A percentile compares a stretch with the other conserved stretches of the same genome.
These are phyloP conservation scores for Thymus quinquecostatus DNA, from an alignment of 257 asterid genomes.

Conservation along the genomic window DNA sequence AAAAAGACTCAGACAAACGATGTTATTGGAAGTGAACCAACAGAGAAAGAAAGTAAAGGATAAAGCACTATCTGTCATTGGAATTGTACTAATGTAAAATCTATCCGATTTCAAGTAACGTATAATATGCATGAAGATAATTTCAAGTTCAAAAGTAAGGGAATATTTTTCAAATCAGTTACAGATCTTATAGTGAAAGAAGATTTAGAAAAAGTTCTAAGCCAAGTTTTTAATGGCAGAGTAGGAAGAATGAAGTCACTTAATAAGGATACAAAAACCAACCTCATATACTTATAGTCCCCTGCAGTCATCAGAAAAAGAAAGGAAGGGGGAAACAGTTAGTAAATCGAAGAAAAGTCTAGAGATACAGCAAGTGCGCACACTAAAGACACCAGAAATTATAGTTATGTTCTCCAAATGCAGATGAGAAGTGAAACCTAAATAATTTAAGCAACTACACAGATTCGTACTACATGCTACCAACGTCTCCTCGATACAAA, in stretches of 20 bases:
- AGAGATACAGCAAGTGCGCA: not conserved
- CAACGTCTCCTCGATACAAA: slow-evolving; percentile 10
- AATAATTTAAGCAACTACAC: not conserved
- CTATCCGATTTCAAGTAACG: slow-evolving; percentile 16
- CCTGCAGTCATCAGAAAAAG: slow-evolving; percentile 52
- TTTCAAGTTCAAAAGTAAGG: slow-evolving; percentile 7
- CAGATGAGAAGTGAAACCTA: not conserved
- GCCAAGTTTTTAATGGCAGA: slow-evolving; percentile 10
- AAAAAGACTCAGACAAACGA: slow-evolving; percentile 13
- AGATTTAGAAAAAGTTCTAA: not conserved
- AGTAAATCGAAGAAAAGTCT: slow-evolving; percentile 30
- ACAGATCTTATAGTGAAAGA: not conserved
- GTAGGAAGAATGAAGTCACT: slow-evolving; percentile 11
- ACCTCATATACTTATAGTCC: slow-evolving; percentile 91
- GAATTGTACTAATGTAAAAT: not conserved
- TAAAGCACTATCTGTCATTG: not conserved
- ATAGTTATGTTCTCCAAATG: not conserved
- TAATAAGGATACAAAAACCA: slow-evolving; percentile 34
- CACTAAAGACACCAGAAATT: not conserved
- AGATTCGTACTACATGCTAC: not conserved
- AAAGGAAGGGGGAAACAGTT: slow-evolving; percentile 22
- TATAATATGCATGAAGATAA: not conserved
- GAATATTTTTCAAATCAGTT: slow-evolving; percentile 3
- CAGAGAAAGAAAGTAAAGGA: not conserved
- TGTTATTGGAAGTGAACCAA: slow-evolving; percentile 15